Base-by-base conservation (phyloP, 2,329 filamentous ascomycete genomes). In the Scedosporium boydii region DNA sequence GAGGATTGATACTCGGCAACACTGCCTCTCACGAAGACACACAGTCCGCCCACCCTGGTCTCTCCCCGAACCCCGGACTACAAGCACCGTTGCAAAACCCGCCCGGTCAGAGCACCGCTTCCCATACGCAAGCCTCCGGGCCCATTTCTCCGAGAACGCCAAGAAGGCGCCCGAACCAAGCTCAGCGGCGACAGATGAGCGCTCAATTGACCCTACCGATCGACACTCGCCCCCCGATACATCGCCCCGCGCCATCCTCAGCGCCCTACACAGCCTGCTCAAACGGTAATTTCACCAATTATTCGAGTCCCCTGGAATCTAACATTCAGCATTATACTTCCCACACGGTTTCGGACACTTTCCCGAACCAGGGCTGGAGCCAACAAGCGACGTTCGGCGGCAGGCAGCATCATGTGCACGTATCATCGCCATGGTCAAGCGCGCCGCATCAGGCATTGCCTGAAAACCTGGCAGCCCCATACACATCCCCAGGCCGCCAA, bases 121-220 rank as follows among this genome's bases (percentile, higher is more conserved):
- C 21, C 38, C 58, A 21, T 23, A 21, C 29, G 12, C 58, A 48
- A 46, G 9, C 18, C 7, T 14, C 58, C 16, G 26, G 21, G 10
- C 63, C 62, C 10, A 44, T 48, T n/a, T 60, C 66, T 4, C 69
- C 67, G 66, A 77, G 73, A 61, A 62, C 69, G n/a, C 64, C 67
- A 59, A 75, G 76, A 67, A 85, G 80, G 67, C 82, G 84, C 23
- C 80, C 76, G 2, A 88, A 88, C 64, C 85, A 88, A 68, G 84
- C 85, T 1, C 82, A 87, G 67, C 78, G 85, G 58, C 80, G 85
- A 23, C 83, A 87, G 67, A 84, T 86, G 82, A 85, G 78, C 62
- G 78, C 83, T 4, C 81, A 87, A 65, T 68, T 86, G 18, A 79
- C 82, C 0, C 80, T 87, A 56, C 78, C 82, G 4, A 77, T 87